A percentile compares a stretch with the other conserved stretches of the same genome.
Conservation (phyloP, 177 flowering plant species). For the Vitis hybrid region DNA sequence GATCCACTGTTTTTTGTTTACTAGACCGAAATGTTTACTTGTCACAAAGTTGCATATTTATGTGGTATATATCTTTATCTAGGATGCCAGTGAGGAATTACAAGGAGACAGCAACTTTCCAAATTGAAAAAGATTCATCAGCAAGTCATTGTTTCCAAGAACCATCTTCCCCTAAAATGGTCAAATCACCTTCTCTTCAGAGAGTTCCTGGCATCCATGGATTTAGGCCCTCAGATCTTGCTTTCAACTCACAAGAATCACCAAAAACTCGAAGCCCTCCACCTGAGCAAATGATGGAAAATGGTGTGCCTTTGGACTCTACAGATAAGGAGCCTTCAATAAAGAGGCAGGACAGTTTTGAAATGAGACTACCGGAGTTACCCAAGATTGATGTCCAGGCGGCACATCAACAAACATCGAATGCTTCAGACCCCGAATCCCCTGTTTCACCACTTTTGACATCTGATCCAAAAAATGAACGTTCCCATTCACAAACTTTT, state of each 20-base stretch:
- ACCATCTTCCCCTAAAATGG: conserved; percentile 84
- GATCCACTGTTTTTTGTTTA: not conserved
- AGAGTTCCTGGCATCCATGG: conserved; percentile 58
- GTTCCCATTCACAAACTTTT: conserved; percentile 94
- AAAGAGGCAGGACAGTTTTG: conserved; percentile 87
- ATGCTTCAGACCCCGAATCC: conserved; percentile 88
- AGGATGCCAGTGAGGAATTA: conserved; percentile 80
- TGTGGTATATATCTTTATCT: conserved; percentile 16
- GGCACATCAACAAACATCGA: conserved; percentile 50
- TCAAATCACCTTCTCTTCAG: conserved; percentile 91
- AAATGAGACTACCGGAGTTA: conserved; percentile 80
- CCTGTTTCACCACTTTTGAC: conserved; percentile 95
- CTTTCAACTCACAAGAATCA: conserved; percentile 65
- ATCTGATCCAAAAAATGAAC: conserved; percentile 93
- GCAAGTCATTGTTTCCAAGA: conserved; percentile 76
- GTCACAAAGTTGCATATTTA: not conserved
- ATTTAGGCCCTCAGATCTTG: conserved; percentile 49
- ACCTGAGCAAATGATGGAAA: conserved; percentile 73
- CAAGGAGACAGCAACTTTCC: conserved; percentile 68
- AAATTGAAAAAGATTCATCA: conserved; percentile 82
- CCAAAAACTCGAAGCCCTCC: conserved; percentile 77
- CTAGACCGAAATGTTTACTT: not conserved
- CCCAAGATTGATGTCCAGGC: conserved; percentile 84
- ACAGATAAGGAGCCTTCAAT: conserved; percentile 75
- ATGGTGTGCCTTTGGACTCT: conserved; percentile 56